Conservation (phyloP, 2,329 filamentous ascomycete genomes). For the Chaetomiaceae sp. region DNA sequence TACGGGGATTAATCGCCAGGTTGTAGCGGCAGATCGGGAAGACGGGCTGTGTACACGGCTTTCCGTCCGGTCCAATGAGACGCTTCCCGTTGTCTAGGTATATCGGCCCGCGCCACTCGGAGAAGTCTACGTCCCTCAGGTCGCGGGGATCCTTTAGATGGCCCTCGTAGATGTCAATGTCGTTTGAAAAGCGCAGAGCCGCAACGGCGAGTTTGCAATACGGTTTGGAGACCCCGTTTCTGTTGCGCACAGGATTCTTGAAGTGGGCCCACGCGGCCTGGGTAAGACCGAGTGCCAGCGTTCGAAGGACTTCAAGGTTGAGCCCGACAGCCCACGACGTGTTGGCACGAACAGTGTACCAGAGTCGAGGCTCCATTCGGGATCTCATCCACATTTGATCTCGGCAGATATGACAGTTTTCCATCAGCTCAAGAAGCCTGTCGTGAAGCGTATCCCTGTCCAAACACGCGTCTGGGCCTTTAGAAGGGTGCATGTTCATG, state of each 20-base stretch:
- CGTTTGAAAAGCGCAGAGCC: neutral
- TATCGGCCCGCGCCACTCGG: neutral
- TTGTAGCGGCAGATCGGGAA: neutral
- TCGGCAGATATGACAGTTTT: neutral
- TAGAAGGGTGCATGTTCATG: neutral
- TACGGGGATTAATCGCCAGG: too few relatives aligned
- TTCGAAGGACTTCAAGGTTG: neutral
- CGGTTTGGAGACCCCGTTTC: neutral
- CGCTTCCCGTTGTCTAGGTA: neutral
- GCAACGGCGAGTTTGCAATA: neutral
- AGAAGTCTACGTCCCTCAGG: neutral
- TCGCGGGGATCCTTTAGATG: neutral
- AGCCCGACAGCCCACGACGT: neutral
- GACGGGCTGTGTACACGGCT: neutral
- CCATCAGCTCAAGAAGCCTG: neutral
- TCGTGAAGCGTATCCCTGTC: neutral
- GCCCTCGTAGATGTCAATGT: neutral
- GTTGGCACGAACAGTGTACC: neutral
- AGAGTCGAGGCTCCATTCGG: neutral
- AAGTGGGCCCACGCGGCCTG: neutral
- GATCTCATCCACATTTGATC: neutral
- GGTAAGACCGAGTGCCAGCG: neutral
- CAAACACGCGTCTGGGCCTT: neutral
- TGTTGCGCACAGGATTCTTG: neutral
- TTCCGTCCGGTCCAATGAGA: neutral